Evolutionary conservation across 306 rosid species (phyloP).

Genomic region (Cucurbita argyrosperma): DNA sequence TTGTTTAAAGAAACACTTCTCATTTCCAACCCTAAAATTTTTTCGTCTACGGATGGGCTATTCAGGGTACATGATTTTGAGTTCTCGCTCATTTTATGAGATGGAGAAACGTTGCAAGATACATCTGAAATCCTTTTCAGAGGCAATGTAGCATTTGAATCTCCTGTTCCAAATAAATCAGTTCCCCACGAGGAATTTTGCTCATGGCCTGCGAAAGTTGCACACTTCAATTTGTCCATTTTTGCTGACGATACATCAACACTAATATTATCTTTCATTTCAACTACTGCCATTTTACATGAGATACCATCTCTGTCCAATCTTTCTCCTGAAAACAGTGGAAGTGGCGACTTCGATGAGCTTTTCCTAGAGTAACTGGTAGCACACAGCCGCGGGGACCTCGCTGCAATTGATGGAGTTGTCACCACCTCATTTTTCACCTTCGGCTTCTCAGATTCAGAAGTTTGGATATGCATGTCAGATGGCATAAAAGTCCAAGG

Average conservation of each 20-base stretch:
- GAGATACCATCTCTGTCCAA: conserved; percentile 17
- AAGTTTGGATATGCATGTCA: conserved; percentile 11
- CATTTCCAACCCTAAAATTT: conserved; percentile 13
- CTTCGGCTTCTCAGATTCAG: conserved; percentile 17
- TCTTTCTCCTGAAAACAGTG: conserved; percentile 24
- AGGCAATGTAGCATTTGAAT: conserved; percentile 26
- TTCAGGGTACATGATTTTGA: conserved; percentile 18
- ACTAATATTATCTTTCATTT: conserved; percentile 16
- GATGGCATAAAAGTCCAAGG: conserved; percentile 7
- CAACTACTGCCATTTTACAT: conserved; percentile 13
- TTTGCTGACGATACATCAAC: conserved; percentile 16
- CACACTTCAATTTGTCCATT: conserved; percentile 15
- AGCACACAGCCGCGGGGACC: conserved; percentile 13
- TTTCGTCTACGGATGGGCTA: conserved; percentile 16
- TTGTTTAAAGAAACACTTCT: conserved; percentile 13
- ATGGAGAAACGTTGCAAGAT: conserved; percentile 25
- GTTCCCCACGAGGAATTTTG: conserved; percentile 18
- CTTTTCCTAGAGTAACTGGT: conserved; percentile 26
- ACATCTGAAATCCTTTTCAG: conserved; percentile 26
- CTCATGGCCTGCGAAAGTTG: conserved; percentile 17
- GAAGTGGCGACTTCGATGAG: conserved; percentile 24
- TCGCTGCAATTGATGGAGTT: conserved; percentile 26
- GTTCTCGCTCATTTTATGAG: conserved; percentile 19
- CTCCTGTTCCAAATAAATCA: conserved; percentile 17
- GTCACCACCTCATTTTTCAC: conserved; percentile 9